Conservation (phyloP, 176 grass and related monocot genomes). For the Aegilops longissima region DNA sequence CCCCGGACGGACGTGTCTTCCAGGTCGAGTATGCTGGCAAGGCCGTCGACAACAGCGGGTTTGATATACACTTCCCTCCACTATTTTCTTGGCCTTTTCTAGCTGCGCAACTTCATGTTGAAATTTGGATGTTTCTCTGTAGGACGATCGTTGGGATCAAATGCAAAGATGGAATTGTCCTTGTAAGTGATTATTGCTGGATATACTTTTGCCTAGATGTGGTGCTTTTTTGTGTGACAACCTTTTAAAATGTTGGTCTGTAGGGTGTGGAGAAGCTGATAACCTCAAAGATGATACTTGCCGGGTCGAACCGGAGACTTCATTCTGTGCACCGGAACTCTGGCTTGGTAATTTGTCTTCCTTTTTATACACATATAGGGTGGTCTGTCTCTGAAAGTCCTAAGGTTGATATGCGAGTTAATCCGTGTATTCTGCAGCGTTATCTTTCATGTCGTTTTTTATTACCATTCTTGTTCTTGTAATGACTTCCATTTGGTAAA, state of each 20-base stretch:
- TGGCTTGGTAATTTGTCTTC: slow-evolving; percentile 56
- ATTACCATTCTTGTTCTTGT: neutral
- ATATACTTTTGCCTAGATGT: neutral
- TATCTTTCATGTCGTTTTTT: neutral
- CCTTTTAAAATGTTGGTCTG: slow-evolving; percentile 23
- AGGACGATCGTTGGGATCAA: slow-evolving; percentile 87
- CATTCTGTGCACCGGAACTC: slow-evolving; percentile 69
- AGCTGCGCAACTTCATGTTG: slow-evolving; percentile 2
- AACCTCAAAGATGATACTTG: slow-evolving; percentile 76
- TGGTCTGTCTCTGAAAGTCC: neutral
- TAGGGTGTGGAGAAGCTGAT: slow-evolving; percentile 87
- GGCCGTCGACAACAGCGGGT: slow-evolving; percentile 86
- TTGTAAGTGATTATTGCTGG: slow-evolving; percentile 38
- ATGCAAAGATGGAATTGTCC: slow-evolving; percentile 87
- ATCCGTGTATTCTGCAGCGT: neutral
- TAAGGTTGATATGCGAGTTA: neutral
- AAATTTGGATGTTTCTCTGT: slow-evolving; percentile 17
- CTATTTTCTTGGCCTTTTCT: neutral
- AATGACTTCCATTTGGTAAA: neutral
- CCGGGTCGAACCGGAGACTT: slow-evolving; percentile 69
- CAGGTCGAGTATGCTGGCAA: slow-evolving; percentile 91
- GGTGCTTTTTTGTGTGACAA: slow-evolving; percentile 1
- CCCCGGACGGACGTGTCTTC: slow-evolving; percentile 75
- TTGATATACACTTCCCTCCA: slow-evolving; percentile 1
- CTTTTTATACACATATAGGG: neutral